Base-by-base conservation (phyloP, 495 filamentous ascomycete species). In the Penicillium angulare region DNA sequence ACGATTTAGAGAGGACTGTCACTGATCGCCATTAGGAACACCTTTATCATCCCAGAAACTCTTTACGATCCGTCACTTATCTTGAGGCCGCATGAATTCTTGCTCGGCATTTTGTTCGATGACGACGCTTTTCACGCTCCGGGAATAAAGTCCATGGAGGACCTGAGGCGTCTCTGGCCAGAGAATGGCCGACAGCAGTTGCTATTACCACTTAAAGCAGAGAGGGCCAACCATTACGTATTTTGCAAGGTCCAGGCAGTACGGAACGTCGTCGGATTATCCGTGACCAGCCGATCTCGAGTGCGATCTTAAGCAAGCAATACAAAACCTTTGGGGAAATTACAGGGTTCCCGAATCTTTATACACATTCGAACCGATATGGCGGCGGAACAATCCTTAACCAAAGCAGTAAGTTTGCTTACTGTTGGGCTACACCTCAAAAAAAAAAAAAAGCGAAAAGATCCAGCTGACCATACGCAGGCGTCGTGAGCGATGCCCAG, bases 401-500 rank as follows among this genome's bases (percentile, higher is more conserved):
- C 10, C 26, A 27, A 10, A 27, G 26, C 10, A 27, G 26, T 27
- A 27, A 27, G 56, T 63, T 18, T 26, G 57, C 3, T 24, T 55
- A 50, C 48, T 27, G 20, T 55, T 58, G 27, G 44, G 55, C 17
- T 61, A 61, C 41, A 36, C 39, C 9, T 54, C 48, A 16, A 53
- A 56, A 32, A 66, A 60, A 23, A 58, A 60, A 21, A 40, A 63
- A 35, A 61, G 63, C 34, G 40, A 49, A 40, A 57, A 27, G 10
- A 5, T 5, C 10, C 26, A 17, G n/a, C n/a, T n/a, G n/a, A n/a
- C n/a, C n/a, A n/a, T n/a, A n/a, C n/a, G n/a, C n/a, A 8, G 34
- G 26, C 50, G 34, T 49, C 22, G 57, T 73, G 13, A 72, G 67
- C 53, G 65, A 74, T 47, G 61, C 60, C 39, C 52, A 71, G 40